Base-by-base conservation (phyloP, 2,329 filamentous ascomycete species). In the Colletotrichum salicis region DNA sequence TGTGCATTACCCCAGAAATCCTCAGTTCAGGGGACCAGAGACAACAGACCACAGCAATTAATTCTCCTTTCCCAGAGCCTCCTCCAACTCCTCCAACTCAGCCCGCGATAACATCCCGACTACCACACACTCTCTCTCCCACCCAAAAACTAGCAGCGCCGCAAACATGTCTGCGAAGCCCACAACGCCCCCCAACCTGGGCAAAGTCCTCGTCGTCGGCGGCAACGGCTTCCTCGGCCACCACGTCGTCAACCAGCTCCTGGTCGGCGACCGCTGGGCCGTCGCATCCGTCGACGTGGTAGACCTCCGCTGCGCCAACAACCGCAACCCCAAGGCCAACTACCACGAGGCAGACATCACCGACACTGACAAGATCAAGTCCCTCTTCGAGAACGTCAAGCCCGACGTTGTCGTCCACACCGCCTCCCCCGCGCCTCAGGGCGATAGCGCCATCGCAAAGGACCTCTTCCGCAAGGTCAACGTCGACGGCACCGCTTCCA, bases 391-490 rank as follows among this genome's bases (percentile, higher is more conserved):
- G 37, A 85, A 90, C 74, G 86, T 91, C 66, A 89, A 88, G 77
- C 95, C 96, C 24, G 91, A 95, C 79, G 89, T 97, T 15, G 94
- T 99, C 63, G 92, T 98, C 78, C 96, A 99, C 83, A 97, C 95
- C 2, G 96, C 96, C 24, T 94, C 92, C 41, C 93, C 94, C 51
- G 82, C 86, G 29, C 86, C 85, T 71, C 87, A 89, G 79, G 84
- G 88, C 82, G 81, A 81, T 78, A 78, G 86, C 80, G 45, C 64
- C 37, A 82, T 88, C 78, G 82, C 86, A 77, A 86, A 91, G 74
- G 87, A 88, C 22, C 83, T 94, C 45, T 92, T 96, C 80, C 89
- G 90, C 77, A 92, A 91, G 80, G 93, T 98, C 79, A 99, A 98
- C 81, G 92, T 97, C 64, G 92, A 94, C 63, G 96, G 96, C 63